Base-by-base conservation (phyloP, 2,329 filamentous ascomycete genomes). In the Epicoccum nigrum region DNA sequence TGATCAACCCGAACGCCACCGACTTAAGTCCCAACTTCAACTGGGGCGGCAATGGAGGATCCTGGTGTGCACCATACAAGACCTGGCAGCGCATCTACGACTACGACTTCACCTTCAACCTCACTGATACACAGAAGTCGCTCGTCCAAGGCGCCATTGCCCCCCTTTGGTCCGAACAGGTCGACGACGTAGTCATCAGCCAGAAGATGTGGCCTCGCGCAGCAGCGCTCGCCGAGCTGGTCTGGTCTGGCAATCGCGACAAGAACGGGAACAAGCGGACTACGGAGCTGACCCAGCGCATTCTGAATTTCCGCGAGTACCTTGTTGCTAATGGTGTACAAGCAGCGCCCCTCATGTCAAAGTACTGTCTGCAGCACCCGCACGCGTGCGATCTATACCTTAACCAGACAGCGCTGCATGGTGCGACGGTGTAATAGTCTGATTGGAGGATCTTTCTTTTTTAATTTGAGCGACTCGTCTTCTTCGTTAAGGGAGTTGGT, bases 51-150 rank as follows among this genome's bases (percentile, higher is more conserved):
- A 56, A 47, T 17, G 81, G 81, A 31, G 81, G 81, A 15, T 81
- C 78, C n/a, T 84, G 81, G 81, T 84, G 81, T 61, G 78, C 76
- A 0, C 81, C 81, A 0, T 84, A 83, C 74, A 84, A 84, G 67
- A 82, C 80, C 16, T 84, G 81, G 81, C 81, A 83, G 65, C 80
- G 81, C 40, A 83, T 84, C 68, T 84, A 84, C 69, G 74, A 82
- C 73, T 83, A 78, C 64, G 81, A 84, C 69, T 83, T 83, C 63
- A 79, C 79, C 0, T 55, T 66, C 37, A 78, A 77, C 56, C 74
- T 83, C 7, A 80, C 79, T 1, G 69, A 69, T 0, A 56, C 65
- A 0, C 75, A 84, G 57, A 76, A 76, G 30, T 69, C 73, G 39
- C 81, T 81, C 46, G 63, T 84, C 16, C 72, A 82, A 16, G 81